phyloP scores from a whole-genome alignment of 2,329 filamentous ascomycete genomes.

The Alternaria gansuensis region DNA sequence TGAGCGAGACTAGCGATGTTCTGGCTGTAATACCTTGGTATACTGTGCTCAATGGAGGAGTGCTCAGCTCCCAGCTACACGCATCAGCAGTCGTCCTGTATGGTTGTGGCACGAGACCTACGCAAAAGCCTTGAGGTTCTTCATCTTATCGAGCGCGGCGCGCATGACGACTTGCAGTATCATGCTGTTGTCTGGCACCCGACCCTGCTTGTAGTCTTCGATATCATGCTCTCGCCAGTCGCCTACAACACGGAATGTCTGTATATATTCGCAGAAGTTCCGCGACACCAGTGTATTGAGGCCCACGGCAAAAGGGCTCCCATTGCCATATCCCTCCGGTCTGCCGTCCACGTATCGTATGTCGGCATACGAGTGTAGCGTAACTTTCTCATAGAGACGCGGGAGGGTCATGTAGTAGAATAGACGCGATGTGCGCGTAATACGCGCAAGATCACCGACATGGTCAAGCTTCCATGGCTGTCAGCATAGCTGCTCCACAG shows the following conservation, averaged over 20 bases:
- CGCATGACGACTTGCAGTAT: constrained; percentile 68
- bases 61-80: constrained; percentile 67
- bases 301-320: constrained; percentile 70
- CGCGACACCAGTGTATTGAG: constrained; percentile 69
- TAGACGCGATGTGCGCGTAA: constrained; percentile 68
- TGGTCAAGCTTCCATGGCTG: constrained; percentile 61
- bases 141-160: constrained; percentile 68
- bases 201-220: constrained; percentile 66
- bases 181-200: constrained; percentile 71
- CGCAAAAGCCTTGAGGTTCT: constrained; percentile 63
- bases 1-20: constrained; percentile 61
- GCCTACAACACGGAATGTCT: constrained; percentile 62
- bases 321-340: constrained; percentile 69
- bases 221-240: constrained; percentile 66
- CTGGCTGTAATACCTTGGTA: constrained; percentile 65
- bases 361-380: constrained; percentile 65
- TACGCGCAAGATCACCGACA: constrained; percentile 65
- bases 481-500: constrained; percentile 22
- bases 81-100: constrained; percentile 27
- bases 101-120: constrained; percentile 37
- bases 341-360: constrained; percentile 66
- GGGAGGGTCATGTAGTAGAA: constrained; percentile 72
- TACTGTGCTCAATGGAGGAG: constrained; percentile 66
- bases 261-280: constrained; percentile 62
- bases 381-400: constrained; percentile 66